Conservation (phyloP, 2,329 filamentous ascomycete genomes). For the Epicoccum sorghinum region DNA sequence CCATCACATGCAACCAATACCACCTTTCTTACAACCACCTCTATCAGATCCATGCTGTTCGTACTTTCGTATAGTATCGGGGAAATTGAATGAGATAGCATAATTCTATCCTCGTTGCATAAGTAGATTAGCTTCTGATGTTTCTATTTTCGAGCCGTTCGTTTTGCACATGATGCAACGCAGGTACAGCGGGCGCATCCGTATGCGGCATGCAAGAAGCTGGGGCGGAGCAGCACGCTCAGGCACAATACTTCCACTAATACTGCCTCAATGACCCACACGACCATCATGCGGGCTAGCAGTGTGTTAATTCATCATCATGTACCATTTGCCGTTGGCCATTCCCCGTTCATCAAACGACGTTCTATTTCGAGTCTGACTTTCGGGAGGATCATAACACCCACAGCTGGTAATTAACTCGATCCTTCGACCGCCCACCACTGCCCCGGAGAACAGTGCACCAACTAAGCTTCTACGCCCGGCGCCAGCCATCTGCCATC, state of each 20-base stretch:
- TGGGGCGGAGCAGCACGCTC: conserved; percentile 2
- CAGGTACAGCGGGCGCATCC: conserved; percentile 1
- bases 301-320: not conserved
- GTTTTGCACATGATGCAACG: not conserved
- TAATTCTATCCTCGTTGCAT: not conserved
- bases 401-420: not conserved
- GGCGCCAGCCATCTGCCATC: conserved; percentile 6
- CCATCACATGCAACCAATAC: not conserved
- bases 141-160: not conserved
- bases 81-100: no score
- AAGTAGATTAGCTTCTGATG: not conserved
- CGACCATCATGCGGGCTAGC: not conserved
- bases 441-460: conserved; percentile 2
- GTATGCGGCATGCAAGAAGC: not conserved
- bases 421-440: not conserved
- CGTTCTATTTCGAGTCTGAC: conserved; percentile 1
- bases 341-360: conserved; percentile 2
- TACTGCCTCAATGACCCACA: conserved; percentile 6
- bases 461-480: conserved; percentile 12
- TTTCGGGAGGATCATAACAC: not conserved
- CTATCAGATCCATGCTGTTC: no score
- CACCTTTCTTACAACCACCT: not conserved
- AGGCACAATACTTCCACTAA: not conserved
- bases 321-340: not conserved
- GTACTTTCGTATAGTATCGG: no score